Conservation (phyloP, 1,139 yeast species). For the Yamadazyma jaroonii region DNA sequence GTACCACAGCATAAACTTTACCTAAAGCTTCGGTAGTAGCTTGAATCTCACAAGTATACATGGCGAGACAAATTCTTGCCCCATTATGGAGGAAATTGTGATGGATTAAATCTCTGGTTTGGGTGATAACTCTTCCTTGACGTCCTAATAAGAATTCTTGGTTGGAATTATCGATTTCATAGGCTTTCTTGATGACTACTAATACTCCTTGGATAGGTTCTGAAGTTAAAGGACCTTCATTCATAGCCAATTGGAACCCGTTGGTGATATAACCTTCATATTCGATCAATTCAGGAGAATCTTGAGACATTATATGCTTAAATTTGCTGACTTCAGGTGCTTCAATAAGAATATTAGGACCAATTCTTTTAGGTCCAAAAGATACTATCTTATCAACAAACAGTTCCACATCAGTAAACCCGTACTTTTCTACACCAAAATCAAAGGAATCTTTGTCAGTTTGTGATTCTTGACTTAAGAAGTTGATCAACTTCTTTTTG, state of each 20-base stretch:
- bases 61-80: slow-evolving; percentile 86
- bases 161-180: slow-evolving; percentile 22
- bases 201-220: slow-evolving; percentile 87
- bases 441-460: slow-evolving; percentile 8
- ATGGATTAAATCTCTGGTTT: slow-evolving; percentile 72
- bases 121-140: slow-evolving; percentile 71
- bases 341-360: slow-evolving; percentile 75
- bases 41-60: slow-evolving; percentile 92
- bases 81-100: slow-evolving; percentile 72
- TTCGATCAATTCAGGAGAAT: slow-evolving; percentile 30
- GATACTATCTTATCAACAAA: slow-evolving; percentile 50
- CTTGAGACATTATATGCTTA: slow-evolving; percentile 22
- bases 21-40: slow-evolving; percentile 94
- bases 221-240: slow-evolving; percentile 83
- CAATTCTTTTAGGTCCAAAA: slow-evolving; percentile 77
- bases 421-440: slow-evolving; percentile 8
- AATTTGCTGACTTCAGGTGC: slow-evolving; percentile 34
- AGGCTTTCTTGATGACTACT: slow-evolving; percentile 39
- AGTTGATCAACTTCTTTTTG: slow-evolving; percentile 25
- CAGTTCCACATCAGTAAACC: slow-evolving; percentile 19
- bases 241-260: slow-evolving; percentile 82
- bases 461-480: slow-evolving; percentile 24
- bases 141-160: slow-evolving; percentile 35
- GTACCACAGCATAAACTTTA: slow-evolving; percentile 92
- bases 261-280: slow-evolving; percentile 69